Conservation (phyloP, 257 asterid genomes). For the Penstemon eatonii region DNA sequence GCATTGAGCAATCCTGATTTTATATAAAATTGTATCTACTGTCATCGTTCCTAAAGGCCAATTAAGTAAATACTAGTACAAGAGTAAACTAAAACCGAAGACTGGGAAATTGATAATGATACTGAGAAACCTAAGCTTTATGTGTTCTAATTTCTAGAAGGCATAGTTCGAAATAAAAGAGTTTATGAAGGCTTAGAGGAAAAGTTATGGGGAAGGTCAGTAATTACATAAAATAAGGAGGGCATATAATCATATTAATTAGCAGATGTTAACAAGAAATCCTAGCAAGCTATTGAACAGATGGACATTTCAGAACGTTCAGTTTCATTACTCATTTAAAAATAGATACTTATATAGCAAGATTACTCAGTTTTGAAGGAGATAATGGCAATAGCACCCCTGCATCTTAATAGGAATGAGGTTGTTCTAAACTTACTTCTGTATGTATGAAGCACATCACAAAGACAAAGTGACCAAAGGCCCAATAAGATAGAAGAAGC, state of each 20-base stretch:
- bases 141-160: constrained; percentile 2
- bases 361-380: constrained; percentile 23
- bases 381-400: constrained; percentile 23
- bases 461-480: constrained; percentile 10
- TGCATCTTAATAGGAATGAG: constrained; percentile 23
- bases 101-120: background rate
- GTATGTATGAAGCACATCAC: constrained; percentile 19
- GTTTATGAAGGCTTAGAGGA: background rate
- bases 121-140: background rate
- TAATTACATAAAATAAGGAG: constrained; percentile 3
- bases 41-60: background rate
- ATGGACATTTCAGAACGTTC: constrained; percentile 19
- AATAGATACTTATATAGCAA: constrained; percentile 14
- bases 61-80: background rate
- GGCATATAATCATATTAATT: constrained; percentile 10
- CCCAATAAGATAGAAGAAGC: constrained; percentile 23
- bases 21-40: constrained; percentile 4
- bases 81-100: constrained; percentile 11
- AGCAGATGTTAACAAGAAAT: constrained; percentile 19
- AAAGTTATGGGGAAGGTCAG: constrained; percentile 6
- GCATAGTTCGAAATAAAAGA: constrained; percentile 22
- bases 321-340: constrained; percentile 15
- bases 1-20: constrained; percentile 20
- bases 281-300: constrained; percentile 22
- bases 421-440: constrained; percentile 25